phyloP scores from a whole-genome alignment of 2,329 filamentous ascomycete species.

The Trichoderma oligosporum region DNA sequence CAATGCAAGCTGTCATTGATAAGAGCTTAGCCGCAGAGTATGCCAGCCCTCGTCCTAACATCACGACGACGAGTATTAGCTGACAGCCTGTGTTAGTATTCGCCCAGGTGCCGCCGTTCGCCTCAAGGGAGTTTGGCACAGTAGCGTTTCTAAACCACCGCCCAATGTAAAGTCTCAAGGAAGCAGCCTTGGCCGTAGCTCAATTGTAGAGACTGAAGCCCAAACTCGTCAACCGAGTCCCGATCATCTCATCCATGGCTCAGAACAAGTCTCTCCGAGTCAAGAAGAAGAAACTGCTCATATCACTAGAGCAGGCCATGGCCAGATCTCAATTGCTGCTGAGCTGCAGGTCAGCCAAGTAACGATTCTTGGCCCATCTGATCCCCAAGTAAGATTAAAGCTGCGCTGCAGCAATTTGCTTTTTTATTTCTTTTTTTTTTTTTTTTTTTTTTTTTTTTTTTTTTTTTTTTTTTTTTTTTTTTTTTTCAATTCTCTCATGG shows the following conservation, averaged over 20 bases:
- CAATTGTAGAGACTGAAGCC: not conserved
- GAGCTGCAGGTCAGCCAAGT: constrained; percentile 74
- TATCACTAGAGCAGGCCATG: not conserved
- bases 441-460: constrained; percentile 1
- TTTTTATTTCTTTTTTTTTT: not conserved
- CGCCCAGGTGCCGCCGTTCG: constrained; percentile 77
- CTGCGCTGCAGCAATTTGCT: not conserved
- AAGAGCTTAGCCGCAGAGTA: constrained; percentile 70
- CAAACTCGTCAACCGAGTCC: not conserved
- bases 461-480: not conserved
- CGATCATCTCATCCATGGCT: not conserved
- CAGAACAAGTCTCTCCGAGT: not conserved
- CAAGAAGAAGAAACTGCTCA: not conserved
- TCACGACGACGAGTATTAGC: constrained; percentile 10
- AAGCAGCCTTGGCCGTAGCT: constrained; percentile 2
- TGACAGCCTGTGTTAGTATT: constrained; percentile 51
- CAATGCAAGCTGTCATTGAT: constrained; percentile 76
- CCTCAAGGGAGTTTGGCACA: constrained; percentile 70
- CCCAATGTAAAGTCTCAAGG: constrained; percentile 1
- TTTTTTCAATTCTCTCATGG: too few relatives aligned
- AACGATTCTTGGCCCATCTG: constrained; percentile 69
- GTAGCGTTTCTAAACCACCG: constrained; percentile 20
- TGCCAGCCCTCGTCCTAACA: constrained; percentile 31
- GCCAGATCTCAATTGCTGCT: constrained; percentile 22
- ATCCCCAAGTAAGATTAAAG: constrained; percentile 64